Evolutionary conservation across 163 green algal genomes (phyloP).

Genomic region (Chloroidium sp.): DNA sequence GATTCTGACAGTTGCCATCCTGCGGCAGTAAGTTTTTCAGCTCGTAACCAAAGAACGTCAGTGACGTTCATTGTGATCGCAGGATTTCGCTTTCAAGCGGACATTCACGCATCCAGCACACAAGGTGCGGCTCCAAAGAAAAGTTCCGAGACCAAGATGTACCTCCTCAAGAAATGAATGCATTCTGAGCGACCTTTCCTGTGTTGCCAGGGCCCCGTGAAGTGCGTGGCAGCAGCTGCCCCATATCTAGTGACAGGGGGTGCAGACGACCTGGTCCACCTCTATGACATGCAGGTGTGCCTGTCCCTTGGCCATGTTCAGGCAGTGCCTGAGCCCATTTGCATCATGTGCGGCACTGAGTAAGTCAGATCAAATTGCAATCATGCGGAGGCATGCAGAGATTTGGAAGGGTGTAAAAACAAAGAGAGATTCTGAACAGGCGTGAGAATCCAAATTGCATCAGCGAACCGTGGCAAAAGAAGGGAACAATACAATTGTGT

Average conservation of each 20-base stretch:
- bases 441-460: neutral
- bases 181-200: too few relatives aligned
- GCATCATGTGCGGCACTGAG: neutral
- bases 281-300: constrained; percentile 66
- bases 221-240: constrained; percentile 56
- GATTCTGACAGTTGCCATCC: neutral
- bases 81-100: neutral
- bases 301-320: neutral
- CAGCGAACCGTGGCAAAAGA: neutral
- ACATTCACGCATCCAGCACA: constrained; percentile 33
- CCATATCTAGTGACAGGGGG: constrained; percentile 63
- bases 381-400: neutral
- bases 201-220: constrained; percentile 38
- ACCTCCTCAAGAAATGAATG: too few relatives aligned
- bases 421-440: neutral
- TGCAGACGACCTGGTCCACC: constrained; percentile 72
- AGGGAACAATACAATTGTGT: neutral
- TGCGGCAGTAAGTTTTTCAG: neutral
- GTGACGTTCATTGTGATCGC: neutral
- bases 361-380: neutral
- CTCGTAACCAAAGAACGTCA: neutral
- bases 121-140: constrained; percentile 18
- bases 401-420: neutral
- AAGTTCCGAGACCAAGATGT: too few relatives aligned
- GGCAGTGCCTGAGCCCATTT: too few relatives aligned